phyloP scores from a whole-genome alignment of 805 yeast species.

The Komagataella phaffii region DNA sequence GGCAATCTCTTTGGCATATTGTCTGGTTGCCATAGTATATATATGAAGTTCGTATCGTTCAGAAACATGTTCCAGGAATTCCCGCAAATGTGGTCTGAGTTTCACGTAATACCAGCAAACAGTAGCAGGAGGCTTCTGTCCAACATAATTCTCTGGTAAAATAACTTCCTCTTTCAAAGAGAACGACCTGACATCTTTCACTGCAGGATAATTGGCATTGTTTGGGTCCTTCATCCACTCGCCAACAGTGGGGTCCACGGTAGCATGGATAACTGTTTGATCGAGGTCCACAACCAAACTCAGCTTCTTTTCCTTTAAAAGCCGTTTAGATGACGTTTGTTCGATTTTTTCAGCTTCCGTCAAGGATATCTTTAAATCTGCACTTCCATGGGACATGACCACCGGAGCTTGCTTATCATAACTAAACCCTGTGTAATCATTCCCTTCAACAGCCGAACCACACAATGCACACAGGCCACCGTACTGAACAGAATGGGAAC shows the following conservation, averaged over 20 bases:
- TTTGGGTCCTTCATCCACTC: conserved; percentile 86
- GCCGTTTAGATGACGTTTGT: conserved; percentile 42
- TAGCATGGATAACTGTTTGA: conserved; percentile 95
- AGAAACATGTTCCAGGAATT: conserved; percentile 53
- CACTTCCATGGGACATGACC: conserved; percentile 79
- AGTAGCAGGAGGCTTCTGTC: conserved; percentile 43
- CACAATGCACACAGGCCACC: conserved; percentile 93
- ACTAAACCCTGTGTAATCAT: conserved; percentile 61
- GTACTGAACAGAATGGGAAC: conserved; percentile 85
- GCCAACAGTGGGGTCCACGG: conserved; percentile 94
- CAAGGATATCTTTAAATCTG: conserved; percentile 69
- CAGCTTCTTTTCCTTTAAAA: conserved; percentile 51
- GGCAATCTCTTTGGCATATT: conserved; percentile 85
- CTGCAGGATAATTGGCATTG: conserved; percentile 75
- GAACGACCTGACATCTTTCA: conserved; percentile 71
- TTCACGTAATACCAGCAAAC: conserved; percentile 88
- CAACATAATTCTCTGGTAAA: conserved; percentile 42
- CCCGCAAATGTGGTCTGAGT: conserved; percentile 72
- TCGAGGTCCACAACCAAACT: conserved; percentile 93
- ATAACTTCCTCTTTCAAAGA: conserved; percentile 64
- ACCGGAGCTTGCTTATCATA: conserved; percentile 70
- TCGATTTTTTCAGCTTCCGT: conserved; percentile 84
- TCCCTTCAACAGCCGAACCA: conserved; percentile 64
- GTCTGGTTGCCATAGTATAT: conserved; percentile 95
- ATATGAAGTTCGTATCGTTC: conserved; percentile 79